Evolutionary conservation across 139 green algal genomes (phyloP).

Genomic region (Closterium sp.): DNA sequence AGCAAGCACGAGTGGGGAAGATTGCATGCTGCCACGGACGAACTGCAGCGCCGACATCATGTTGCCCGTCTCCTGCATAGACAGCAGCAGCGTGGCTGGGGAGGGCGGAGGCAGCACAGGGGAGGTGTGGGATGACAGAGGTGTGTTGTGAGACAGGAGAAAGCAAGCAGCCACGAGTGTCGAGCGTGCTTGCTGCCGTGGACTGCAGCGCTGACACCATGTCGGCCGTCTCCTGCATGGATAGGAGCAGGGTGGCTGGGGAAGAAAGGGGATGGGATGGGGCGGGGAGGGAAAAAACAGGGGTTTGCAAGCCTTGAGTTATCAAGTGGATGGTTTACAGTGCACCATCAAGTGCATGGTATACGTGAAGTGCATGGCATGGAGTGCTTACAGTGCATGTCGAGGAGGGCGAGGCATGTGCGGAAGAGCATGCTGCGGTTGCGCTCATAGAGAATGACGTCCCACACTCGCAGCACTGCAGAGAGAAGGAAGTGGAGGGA

Average conservation of each 20-base stretch:
- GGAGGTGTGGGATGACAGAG: no score
- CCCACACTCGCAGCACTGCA: constrained; percentile 75
- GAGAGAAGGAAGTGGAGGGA: no score
- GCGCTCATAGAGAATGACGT: constrained; percentile 74
- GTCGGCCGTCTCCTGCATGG: constrained; percentile 23
- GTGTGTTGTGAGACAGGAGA: no score
- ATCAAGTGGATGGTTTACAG: no score
- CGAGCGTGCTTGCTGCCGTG: constrained; percentile 26
- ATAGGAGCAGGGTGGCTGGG: constrained; percentile 7
- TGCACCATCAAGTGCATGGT: neutral
- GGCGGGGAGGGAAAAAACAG: no score
- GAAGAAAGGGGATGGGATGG: no score
- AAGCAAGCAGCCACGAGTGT: neutral
- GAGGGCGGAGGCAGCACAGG: no score
- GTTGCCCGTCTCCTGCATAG: constrained; percentile 25
- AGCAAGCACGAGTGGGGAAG: no score
- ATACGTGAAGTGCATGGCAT: constrained; percentile 67
- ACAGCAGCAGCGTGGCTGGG: constrained; percentile 22
- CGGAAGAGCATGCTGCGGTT: constrained; percentile 68
- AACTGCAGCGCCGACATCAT: neutral
- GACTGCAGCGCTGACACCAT: constrained; percentile 20
- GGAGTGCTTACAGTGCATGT: constrained; percentile 67
- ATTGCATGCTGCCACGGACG: no score
- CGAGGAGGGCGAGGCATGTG: constrained; percentile 69
- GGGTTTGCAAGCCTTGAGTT: no score